phyloP scores from a whole-genome alignment of 257 asterid species.

The Capsicum pubescens region DNA sequence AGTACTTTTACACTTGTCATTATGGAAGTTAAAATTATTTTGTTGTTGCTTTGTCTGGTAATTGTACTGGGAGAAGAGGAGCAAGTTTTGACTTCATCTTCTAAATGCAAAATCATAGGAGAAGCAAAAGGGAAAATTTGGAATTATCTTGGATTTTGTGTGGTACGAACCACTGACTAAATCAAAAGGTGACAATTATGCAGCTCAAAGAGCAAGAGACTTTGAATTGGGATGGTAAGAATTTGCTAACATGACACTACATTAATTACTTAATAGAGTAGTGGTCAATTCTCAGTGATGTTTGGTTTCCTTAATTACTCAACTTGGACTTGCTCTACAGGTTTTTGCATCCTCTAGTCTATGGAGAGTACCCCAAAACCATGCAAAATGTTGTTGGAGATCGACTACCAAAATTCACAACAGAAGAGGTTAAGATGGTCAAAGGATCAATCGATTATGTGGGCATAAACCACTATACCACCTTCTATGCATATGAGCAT shows the following conservation, averaged over 20 bases:
- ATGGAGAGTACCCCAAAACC: constrained; percentile 82
- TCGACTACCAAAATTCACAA: constrained; percentile 61
- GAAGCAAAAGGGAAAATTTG: constrained; percentile 80
- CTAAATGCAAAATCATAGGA: constrained; percentile 45
- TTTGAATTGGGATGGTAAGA: constrained; percentile 94
- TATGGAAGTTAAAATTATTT: not conserved
- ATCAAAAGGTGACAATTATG: constrained; percentile 51
- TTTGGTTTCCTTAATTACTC: constrained; percentile 47
- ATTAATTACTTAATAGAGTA: constrained; percentile 44
- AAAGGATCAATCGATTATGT: constrained; percentile 71
- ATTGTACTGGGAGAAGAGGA: not conserved
- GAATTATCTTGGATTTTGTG: constrained; percentile 71
- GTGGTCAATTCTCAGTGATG: not conserved
- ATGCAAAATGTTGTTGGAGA: constrained; percentile 57
- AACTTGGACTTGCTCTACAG: constrained; percentile 37
- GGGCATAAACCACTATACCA: constrained; percentile 76
- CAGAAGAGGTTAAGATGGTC: constrained; percentile 53
- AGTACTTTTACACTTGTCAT: not conserved
- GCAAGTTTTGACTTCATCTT: not conserved
- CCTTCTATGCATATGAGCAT: constrained; percentile 70
- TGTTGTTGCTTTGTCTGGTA: not conserved
- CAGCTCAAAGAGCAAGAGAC: constrained; percentile 91
- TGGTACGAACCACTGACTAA: constrained; percentile 66
- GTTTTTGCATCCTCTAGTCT: constrained; percentile 69
- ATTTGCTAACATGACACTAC: constrained; percentile 61